A percentile compares a stretch with the other conserved stretches of the same genome.
Evolutionary conservation across 176 grass and related monocot species (phyloP).

Genomic region (Microstegium vimineum): DNA sequence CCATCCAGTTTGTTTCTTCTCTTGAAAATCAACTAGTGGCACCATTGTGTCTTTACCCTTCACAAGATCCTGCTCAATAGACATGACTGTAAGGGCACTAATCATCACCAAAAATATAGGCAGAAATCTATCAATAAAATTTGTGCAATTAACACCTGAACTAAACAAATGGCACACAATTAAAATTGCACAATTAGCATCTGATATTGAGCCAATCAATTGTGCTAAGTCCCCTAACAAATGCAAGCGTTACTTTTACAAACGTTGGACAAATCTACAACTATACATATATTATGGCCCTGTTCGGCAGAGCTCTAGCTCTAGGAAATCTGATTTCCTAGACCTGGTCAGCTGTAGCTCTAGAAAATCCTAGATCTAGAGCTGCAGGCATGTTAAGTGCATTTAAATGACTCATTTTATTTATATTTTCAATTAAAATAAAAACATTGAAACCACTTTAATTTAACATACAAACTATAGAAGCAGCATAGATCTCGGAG

Average conservation of each 20-base stretch:
- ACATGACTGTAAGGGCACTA: constrained; percentile 33
- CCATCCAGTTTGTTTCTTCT: constrained; percentile 73
- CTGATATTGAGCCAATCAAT: not conserved
- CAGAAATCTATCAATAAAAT: constrained; percentile 9
- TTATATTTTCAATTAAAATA: not conserved
- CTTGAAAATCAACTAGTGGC: constrained; percentile 89
- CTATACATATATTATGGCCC: not conserved
- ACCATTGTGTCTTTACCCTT: constrained; percentile 77
- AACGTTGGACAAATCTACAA: not conserved
- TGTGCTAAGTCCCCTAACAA: constrained; percentile 1
- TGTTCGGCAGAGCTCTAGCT: not conserved
- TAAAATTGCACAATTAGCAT: not conserved
- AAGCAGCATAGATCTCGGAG: not conserved
- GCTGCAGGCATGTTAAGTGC: not conserved
- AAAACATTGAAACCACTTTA: not conserved
- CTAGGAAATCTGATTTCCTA: not conserved
- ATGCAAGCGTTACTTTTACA: not conserved
- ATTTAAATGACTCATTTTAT: not conserved
- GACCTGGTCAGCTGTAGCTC: not conserved
- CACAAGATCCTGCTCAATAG: constrained; percentile 77
- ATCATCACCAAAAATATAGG: constrained; percentile 28
- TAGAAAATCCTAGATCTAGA: not conserved
- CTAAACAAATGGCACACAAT: constrained; percentile 14
- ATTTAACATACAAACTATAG: not conserved
- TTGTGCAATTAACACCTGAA: not conserved